Percentiles rank a stretch among this genome's conserved stretches.
These are phyloP conservation scores for Petrea volubilis DNA, from an alignment of 257 asterid genomes.

Conservation along the genomic window DNA sequence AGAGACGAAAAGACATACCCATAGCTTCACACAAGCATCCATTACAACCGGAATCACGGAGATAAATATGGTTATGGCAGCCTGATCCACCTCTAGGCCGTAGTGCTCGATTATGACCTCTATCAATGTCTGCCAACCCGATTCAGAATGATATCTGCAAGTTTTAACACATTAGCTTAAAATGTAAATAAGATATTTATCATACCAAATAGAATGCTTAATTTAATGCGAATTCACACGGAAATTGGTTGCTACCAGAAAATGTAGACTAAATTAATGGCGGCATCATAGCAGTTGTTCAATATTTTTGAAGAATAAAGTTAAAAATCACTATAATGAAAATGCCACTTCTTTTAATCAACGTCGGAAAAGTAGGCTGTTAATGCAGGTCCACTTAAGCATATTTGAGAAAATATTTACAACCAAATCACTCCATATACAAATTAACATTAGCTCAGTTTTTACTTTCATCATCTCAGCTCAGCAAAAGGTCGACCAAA, in stretches of 20 bases:
- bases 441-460: background rate
- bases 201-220: background rate
- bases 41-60: conserved; percentile 74
- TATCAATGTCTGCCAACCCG: conserved; percentile 87
- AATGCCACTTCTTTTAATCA: background rate
- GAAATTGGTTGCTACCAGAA: background rate
- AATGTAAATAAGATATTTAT: background rate
- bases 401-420: no score
- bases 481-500: conserved; percentile 11
- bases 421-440: no score
- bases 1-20: conserved; percentile 68
- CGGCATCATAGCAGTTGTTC: background rate
- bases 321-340: background rate
- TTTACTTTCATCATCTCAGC: conserved; percentile 3
- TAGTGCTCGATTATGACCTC: conserved; percentile 82
- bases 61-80: conserved; percentile 67
- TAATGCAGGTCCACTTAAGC: no score
- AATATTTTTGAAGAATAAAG: background rate
- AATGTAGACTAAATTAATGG: background rate
- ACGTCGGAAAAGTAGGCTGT: background rate
- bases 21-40: conserved; percentile 90
- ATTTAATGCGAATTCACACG: background rate
- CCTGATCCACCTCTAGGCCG: conserved; percentile 76
- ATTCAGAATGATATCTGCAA: conserved; percentile 93
- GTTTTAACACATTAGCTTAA: conserved; percentile 8